Base-by-base conservation (phyloP, 2,329 filamentous ascomycete species). In the Berkeleyomyces rouxiae region DNA sequence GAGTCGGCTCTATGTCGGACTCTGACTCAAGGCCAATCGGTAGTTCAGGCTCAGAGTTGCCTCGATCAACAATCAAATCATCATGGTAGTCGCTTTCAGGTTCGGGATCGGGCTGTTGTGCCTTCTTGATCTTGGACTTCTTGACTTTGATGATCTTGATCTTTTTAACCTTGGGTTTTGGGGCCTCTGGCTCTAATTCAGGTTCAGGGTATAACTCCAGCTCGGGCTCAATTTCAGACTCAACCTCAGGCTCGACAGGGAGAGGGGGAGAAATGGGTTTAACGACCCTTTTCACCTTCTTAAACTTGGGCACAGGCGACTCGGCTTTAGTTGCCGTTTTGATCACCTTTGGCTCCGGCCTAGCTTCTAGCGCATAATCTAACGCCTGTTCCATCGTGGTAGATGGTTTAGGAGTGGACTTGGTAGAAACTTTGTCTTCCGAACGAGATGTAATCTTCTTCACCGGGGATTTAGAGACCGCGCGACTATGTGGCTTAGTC, bases 191-290 rank as follows among this genome's bases (percentile, higher is more conserved):
- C 33, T 65, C 64, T 2, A 69, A 66, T 31, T 68, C 67, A 6
- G 63, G 66, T 39, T 65, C 67, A 36, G 67, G 60, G 40, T 68
- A 63, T 6, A 69, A 65, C 11, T 68, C 66, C 31, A 68, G 67
- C 10, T 55, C 51, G 2, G 36, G 33, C 11, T 55, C 51, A 7
- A 37, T 36, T 3, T 55, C 33, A 4, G 51, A 55, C 6, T 37
- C 33, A n/a, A 37, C 11, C 7, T 37, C 51, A 55, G 36, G 39
- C 51, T 55, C 51, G 16, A 39, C 13, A n/a, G 51, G 51, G 39
- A 67, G 63, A 63, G 68, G 67, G 6, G 66, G 66, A 16, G 70
- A 67, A 31, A 31, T 42, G 49, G 42, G n/a, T 43, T 61, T 64
- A 9, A 46, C 57, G 46, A 51, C 51, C 44, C 57, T 63, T 16